These are phyloP conservation scores for Lichtheimia corymbifera DNA, from an alignment of 371 early-diverging fungal species.

Conservation along the genomic window DNA sequence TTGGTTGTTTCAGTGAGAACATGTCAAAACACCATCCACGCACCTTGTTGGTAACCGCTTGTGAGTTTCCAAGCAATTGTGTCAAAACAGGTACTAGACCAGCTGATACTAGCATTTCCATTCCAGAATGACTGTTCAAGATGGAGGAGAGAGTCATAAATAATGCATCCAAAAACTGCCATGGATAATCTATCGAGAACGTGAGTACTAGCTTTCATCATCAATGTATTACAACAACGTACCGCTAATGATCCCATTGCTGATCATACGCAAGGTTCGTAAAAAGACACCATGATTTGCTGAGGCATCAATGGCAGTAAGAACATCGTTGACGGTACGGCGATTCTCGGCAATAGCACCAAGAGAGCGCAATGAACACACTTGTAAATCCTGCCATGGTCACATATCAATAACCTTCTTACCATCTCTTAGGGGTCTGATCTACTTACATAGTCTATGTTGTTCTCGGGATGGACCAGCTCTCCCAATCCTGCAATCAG, in stretches of 20 bases:
- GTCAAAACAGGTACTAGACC: constrained; percentile 83
- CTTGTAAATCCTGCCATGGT: constrained; percentile 54
- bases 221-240: constrained; percentile 8
- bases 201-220: no score
- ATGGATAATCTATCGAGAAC: constrained; percentile 49
- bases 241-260: constrained; percentile 42
- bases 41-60: constrained; percentile 60
- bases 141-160: constrained; percentile 77
- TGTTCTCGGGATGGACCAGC: constrained; percentile 72
- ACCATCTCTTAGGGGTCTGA: no score
- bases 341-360: constrained; percentile 83
- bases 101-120: constrained; percentile 88
- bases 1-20: not conserved
- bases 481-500: constrained; percentile 77
- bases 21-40: not conserved
- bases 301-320: constrained; percentile 86
- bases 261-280: constrained; percentile 72
- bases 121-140: constrained; percentile 78
- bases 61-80: constrained; percentile 58
- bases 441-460: constrained; percentile 51
- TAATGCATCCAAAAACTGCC: constrained; percentile 83
- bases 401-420: not conserved
- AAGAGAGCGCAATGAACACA: constrained; percentile 75
- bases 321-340: constrained; percentile 73
- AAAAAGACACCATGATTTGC: constrained; percentile 93